Percentiles rank a stretch among this genome's conserved stretches.
These are phyloP conservation scores for Yamadazyma atmosphaerica DNA, from an alignment of 1,139 yeast genomes.

Conservation along the genomic window DNA sequence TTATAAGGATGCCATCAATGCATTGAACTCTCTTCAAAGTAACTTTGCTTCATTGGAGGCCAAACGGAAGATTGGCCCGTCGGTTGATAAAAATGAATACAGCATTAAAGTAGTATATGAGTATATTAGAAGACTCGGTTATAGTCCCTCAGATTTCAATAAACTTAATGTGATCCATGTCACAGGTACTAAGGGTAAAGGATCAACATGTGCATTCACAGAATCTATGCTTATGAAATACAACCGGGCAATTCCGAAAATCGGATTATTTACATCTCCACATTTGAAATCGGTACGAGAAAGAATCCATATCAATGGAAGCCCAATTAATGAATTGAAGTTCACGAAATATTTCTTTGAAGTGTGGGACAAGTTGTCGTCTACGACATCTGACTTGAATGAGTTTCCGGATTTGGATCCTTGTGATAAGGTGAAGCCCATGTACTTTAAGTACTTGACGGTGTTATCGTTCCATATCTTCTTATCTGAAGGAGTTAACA, in stretches of 20 bases:
- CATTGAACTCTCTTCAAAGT: constrained; percentile 85
- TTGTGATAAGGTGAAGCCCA: constrained; percentile 70
- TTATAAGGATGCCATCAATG: constrained; percentile 74
- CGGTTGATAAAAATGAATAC: constrained; percentile 60
- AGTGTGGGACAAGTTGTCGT: constrained; percentile 80
- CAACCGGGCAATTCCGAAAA: constrained; percentile 42
- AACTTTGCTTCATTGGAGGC: constrained; percentile 91
- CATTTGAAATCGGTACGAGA: constrained; percentile 93
- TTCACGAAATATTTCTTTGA: constrained; percentile 91
- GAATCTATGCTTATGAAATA: constrained; percentile 78
- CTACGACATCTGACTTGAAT: constrained; percentile 53
- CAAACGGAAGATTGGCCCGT: constrained; percentile 65
- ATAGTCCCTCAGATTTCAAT: constrained; percentile 67
- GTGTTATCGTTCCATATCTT: constrained; percentile 89
- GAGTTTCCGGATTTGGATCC: constrained; percentile 74
- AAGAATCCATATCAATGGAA: constrained; percentile 83
- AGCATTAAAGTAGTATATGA: constrained; percentile 87
- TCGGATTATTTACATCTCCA: constrained; percentile 94
- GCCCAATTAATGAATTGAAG: constrained; percentile 75
- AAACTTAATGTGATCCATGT: constrained; percentile 80
- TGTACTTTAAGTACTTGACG: constrained; percentile 90
- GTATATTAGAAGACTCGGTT: constrained; percentile 87
- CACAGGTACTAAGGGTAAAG: constrained; percentile 98
- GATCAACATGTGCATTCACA: constrained; percentile 94
- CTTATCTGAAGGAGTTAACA: constrained; percentile 79